phyloP scores from a whole-genome alignment of 495 filamentous ascomycete genomes.

The Aspergillus indologenus region DNA sequence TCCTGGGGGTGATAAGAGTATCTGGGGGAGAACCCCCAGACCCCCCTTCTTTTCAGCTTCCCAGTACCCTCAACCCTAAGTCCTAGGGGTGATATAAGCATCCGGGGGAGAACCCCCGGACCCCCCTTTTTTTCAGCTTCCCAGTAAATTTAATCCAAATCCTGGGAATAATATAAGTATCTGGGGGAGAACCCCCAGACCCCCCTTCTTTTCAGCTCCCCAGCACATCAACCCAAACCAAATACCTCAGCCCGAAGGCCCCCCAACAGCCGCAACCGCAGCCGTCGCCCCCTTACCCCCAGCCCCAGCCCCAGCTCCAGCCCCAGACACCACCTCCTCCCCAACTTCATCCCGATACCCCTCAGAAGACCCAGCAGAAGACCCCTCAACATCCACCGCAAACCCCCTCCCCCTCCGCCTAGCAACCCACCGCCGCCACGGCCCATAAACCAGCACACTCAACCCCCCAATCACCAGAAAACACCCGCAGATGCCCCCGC shows the following conservation, averaged over 20 bases:
- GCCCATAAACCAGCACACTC: slow-evolving; percentile 69
- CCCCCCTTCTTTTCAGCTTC: no score
- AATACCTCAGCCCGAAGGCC: background rate
- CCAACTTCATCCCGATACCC: slow-evolving; percentile 20
- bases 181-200: no score
- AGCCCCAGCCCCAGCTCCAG: slow-evolving; percentile 11
- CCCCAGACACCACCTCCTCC: background rate
- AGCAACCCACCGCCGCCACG: slow-evolving; percentile 68
- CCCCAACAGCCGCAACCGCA: background rate
- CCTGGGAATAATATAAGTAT: no score
- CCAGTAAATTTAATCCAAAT: no score
- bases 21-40: no score
- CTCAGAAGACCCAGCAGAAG: no score
- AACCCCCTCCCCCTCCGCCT: slow-evolving; percentile 33
- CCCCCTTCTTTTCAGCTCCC: no score
- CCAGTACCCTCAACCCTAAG: no score
- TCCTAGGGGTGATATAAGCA: no score
- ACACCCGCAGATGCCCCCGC: slow-evolving; percentile 75
- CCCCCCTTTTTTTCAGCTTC: no score
- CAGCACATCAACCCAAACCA: background rate
- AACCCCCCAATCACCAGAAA: slow-evolving; percentile 74
- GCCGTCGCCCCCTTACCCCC: slow-evolving; percentile 11
- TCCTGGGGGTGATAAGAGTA: no score
- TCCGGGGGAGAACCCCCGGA: no score
- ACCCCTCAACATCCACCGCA: slow-evolving; percentile 20